Evolutionary conservation across 129 eudicot species (phyloP).

Genomic region (Solidago caesia): DNA sequence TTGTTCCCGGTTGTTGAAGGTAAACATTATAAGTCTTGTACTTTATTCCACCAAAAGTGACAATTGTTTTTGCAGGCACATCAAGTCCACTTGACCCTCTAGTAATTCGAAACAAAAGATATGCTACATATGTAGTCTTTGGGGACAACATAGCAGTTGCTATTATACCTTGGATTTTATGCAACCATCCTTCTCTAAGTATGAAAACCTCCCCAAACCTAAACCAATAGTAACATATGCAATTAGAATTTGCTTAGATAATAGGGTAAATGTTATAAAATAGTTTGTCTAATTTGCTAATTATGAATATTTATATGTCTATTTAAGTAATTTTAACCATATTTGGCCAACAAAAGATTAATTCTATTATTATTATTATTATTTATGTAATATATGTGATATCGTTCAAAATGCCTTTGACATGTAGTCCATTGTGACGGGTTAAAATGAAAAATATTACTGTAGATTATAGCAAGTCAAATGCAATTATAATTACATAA

Average conservation of each 20-base stretch:
- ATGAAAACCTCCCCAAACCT: conserved; percentile 44
- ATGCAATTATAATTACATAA: too few species aligned
- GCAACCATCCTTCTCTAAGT: conserved; percentile 38
- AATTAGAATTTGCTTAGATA: too few species aligned
- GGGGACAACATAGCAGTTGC: conserved; percentile 28
- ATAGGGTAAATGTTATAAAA: too few species aligned
- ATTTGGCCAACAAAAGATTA: not conserved
- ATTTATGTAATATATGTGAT: too few species aligned
- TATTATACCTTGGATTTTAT: conserved; percentile 34
- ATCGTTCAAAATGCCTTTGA: too few species aligned
- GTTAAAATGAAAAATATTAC: too few species aligned
- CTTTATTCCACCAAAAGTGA: conserved; percentile 14
- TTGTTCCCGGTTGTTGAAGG: not conserved
- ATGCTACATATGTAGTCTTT: conserved; percentile 34
- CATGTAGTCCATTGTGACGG: too few species aligned
- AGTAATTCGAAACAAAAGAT: conserved; percentile 34
- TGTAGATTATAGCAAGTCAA: too few species aligned
- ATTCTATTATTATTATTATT: too few species aligned
- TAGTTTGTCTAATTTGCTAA: too few species aligned
- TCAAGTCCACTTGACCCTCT: conserved; percentile 19
- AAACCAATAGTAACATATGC: not conserved
- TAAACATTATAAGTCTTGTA: conserved; percentile 10
- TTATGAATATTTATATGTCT: too few species aligned
- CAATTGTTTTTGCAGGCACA: conserved; percentile 21
- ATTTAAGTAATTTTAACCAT: not conserved